Evolutionary conservation across 2,329 filamentous ascomycete genomes (phyloP).

Genomic region (Xylaria sp.): DNA sequence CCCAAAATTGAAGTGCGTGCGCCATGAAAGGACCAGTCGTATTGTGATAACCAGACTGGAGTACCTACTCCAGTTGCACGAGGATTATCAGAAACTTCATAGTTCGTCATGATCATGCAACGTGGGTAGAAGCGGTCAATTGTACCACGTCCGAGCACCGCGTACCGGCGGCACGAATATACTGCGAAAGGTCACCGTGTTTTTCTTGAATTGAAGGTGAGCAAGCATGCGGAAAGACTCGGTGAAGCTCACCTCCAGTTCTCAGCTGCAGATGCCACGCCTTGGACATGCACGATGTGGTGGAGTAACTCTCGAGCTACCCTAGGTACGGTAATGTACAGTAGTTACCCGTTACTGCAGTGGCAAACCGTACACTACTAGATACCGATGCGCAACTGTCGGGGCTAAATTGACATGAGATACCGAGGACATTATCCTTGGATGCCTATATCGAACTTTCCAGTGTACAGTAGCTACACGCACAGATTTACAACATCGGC

Average conservation of each 20-base stretch:
- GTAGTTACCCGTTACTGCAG: slow-evolving; percentile 4
- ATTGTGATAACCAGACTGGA: slow-evolving; percentile 15
- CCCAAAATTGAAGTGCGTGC: not conserved
- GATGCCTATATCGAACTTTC: not conserved
- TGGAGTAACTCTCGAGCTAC: slow-evolving; percentile 7
- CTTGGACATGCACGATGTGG: slow-evolving; percentile 23
- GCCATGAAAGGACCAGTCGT: slow-evolving; percentile 17
- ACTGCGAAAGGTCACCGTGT: slow-evolving; percentile 12
- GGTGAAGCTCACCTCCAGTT: slow-evolving; percentile 34
- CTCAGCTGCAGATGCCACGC: slow-evolving; percentile 32
- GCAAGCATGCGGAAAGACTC: slow-evolving; percentile 28
- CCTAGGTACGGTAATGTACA: slow-evolving; percentile 4
- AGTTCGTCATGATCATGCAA: slow-evolving; percentile 25
- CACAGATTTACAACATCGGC: slow-evolving; percentile 6
- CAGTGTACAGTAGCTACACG: too few species aligned
- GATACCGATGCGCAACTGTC: slow-evolving; percentile 16
- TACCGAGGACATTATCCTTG: not conserved
- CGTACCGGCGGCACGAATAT: slow-evolving; percentile 22
- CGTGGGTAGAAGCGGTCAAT: slow-evolving; percentile 33
- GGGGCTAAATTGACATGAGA: slow-evolving; percentile 20
- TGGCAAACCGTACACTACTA: slow-evolving; percentile 8
- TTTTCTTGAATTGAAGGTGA: slow-evolving; percentile 4
- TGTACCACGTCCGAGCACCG: slow-evolving; percentile 21
- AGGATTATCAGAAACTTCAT: slow-evolving; percentile 10
- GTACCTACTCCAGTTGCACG: slow-evolving; percentile 9